phyloP scores from a whole-genome alignment of 305 asterid species.

The Fraxinus latifolia region DNA sequence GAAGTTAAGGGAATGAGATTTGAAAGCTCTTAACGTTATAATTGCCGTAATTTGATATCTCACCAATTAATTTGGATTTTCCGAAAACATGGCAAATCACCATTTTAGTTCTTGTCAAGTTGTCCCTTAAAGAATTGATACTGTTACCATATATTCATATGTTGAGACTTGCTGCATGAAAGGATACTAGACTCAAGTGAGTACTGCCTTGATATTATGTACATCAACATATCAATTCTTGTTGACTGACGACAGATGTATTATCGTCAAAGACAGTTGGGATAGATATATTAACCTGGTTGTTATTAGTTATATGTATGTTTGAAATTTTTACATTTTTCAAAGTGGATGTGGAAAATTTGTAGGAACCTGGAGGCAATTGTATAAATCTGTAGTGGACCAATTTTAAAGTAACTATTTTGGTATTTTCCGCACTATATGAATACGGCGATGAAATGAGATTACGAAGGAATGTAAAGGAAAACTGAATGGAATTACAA shows the following conservation, averaged over 20 bases:
- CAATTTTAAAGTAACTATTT: neutral
- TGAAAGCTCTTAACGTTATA: neutral
- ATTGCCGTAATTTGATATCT: neutral
- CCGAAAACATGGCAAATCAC: neutral
- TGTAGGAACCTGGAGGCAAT: neutral
- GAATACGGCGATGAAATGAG: neutral
- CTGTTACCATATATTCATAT: neutral
- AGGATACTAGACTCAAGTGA: neutral
- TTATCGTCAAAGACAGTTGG: neutral
- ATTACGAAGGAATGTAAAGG: neutral
- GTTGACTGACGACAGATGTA: neutral
- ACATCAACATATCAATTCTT: constrained; percentile 5
- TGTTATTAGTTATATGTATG: neutral
- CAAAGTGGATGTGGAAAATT: neutral
- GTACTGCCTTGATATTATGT: constrained; percentile 6
- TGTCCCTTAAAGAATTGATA: neutral
- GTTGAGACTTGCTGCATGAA: neutral
- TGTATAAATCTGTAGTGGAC: neutral
- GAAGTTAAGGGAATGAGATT: neutral
- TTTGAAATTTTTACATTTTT: neutral
- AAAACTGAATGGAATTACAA: neutral
- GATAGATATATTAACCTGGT: neutral
- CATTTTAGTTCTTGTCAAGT: neutral
- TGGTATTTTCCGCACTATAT: neutral
- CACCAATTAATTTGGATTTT: neutral